These are phyloP conservation scores for Poronia punctata DNA, from an alignment of 495 filamentous ascomycete genomes.

Conservation along the genomic window DNA sequence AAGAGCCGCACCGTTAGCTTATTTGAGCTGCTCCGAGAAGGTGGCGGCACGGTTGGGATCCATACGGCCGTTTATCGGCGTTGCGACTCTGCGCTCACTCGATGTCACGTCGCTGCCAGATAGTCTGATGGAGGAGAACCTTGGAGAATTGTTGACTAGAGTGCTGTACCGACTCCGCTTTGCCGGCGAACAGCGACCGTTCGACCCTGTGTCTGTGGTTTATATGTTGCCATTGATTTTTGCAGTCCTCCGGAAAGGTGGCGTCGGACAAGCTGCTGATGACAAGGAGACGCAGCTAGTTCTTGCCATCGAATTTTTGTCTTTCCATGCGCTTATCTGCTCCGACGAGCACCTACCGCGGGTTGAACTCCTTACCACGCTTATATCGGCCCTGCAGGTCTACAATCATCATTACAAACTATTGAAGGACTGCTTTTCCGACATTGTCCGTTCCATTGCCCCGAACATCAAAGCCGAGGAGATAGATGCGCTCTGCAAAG, in stretches of 20 bases:
- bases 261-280: conserved; percentile 63
- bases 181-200: conserved; percentile 81
- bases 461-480: conserved; percentile 65
- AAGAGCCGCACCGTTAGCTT: conserved; percentile 69
- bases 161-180: conserved; percentile 87
- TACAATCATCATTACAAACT: conserved; percentile 91
- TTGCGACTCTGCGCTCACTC: conserved; percentile 74
- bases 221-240: conserved; percentile 82
- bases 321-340: conserved; percentile 75
- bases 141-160: conserved; percentile 81
- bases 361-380: conserved; percentile 55
- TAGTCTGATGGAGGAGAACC: conserved; percentile 65
- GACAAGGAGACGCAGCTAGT: conserved; percentile 83
- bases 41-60: conserved; percentile 68
- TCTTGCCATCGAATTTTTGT: conserved; percentile 81
- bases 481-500: conserved; percentile 61
- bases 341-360: conserved; percentile 69
- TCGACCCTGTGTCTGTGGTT: conserved; percentile 76
- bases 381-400: conserved; percentile 76
- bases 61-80: conserved; percentile 72
- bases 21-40: conserved; percentile 66
- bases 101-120: conserved; percentile 64
- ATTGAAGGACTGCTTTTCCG: conserved; percentile 82
- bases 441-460: conserved; percentile 73
- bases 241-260: conserved; percentile 65